Base-by-base conservation (phyloP, 139 green algal genomes). In the Klebsormidium nitens region DNA sequence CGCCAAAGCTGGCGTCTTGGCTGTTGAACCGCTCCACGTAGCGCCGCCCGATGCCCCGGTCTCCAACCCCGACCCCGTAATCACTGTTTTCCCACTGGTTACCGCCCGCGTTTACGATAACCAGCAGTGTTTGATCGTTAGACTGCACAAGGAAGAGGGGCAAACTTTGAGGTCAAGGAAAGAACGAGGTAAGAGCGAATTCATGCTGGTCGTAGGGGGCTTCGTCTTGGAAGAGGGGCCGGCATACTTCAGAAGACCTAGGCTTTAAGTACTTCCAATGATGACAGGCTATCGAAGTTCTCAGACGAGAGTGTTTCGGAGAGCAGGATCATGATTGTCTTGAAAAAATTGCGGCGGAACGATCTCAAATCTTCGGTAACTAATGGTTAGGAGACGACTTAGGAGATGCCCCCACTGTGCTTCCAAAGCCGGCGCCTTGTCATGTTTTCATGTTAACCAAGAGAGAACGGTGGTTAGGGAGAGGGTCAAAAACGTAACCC, bases 11-110 rank as follows among this genome's bases (percentile, higher is more conserved):
- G 1, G 37, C 59, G 14, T 48, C 59, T 59, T 82, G 75, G 48
- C 59, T 65, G 69, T 82, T 78, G 57, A 78, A 77, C 23, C 68
- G 28, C 69, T 82, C 69, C 26, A 46, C 42, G 31, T 55, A 77
- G 38, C n/a, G 32, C 28, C 36, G 4, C 29, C 57, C 42, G 49
- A 14, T 4, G 28, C 19, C 32, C 8, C 46, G 26, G 17, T 37
- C 35, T 0, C 59, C 75, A 17, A 78, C 44, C 14, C 28, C 5
- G 2, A 82, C 36, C 11, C 57, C 61, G 67, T 78, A 82, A 17
- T 63, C 42, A 23, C 2, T 3, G 14, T 65, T 36, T 34, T 65
- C 59, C 75, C 75, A 82, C 68, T 82, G 75, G 17, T 34, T 36
- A 0, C 63, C 69, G 29, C 69, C n/a, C 8, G 40, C 38, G 42